Evolutionary conservation across 108 stramenopile species (phyloP).

Genomic region (Thalassiosira profunda): DNA sequence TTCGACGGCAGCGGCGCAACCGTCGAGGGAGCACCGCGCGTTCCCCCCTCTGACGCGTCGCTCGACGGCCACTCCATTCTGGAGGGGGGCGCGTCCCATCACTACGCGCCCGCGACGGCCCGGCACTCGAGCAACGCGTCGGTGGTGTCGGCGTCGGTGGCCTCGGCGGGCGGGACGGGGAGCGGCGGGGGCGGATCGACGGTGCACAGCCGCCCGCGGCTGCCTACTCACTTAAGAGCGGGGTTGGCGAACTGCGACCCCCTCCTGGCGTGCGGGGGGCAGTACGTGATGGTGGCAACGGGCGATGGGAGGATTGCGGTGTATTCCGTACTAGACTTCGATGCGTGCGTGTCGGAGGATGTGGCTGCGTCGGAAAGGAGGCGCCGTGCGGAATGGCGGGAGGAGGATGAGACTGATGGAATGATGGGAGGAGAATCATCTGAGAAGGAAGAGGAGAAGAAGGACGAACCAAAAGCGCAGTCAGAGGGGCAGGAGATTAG

Average conservation of each 20-base stretch:
- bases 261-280: slow-evolving; percentile 23
- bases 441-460: slow-evolving; percentile 10
- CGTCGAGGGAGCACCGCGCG: not conserved
- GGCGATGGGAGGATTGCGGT: slow-evolving; percentile 36
- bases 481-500: not conserved
- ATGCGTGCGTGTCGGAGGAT: slow-evolving; percentile 22
- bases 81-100: slow-evolving; percentile 3
- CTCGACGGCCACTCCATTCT: slow-evolving; percentile 5
- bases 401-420: slow-evolving; percentile 21
- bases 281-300: slow-evolving; percentile 28
- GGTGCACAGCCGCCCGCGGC: not conserved
- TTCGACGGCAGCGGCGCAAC: slow-evolving; percentile 6
- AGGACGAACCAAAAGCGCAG: not conserved
- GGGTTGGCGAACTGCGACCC: slow-evolving; percentile 38
- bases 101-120: not conserved
- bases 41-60: not conserved
- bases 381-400: slow-evolving; percentile 31
- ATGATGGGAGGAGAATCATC: not conserved
- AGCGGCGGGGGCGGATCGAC: not conserved
- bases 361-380: slow-evolving; percentile 33
- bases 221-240: slow-evolving; percentile 28
- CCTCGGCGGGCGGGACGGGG: slow-evolving; percentile 16
- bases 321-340: slow-evolving; percentile 32
- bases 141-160: slow-evolving; percentile 12
- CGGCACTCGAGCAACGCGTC: slow-evolving; percentile 32